Evolutionary conservation across 1,139 yeast species (phyloP), one percentile per base, ranked within the genome.

Genomic region (Hyphopichia pseudoburtonii): DNA sequence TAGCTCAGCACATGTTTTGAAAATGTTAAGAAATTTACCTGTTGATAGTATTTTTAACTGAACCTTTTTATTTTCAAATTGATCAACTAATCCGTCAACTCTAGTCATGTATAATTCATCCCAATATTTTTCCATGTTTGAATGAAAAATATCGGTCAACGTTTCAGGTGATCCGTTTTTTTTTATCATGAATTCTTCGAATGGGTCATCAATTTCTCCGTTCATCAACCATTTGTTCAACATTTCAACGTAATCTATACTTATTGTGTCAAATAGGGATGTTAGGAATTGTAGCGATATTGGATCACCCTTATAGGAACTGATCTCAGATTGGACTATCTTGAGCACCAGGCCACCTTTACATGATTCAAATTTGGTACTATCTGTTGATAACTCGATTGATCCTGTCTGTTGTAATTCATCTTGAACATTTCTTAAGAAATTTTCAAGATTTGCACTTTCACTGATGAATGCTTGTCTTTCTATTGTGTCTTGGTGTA

Each of bases 21-120:
- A 73, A 4, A 92, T 82, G 48, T 87, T 86, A 40, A 90, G 64
- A 48, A 83, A 83, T 56, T 88, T 89, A 1, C 99, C 99, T 0
- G 97, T 88, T 36, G 81, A 68, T 19, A 92, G 63, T 1, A 92
- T 73, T 54, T 86, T 84, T 35, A 66, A 67, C 48, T 84, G 86
- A 1, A 81, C 57, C 2, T 73, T 78, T n/a, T 66, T 66, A 35
- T 67, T 62, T 7, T 68, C 59, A 36, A 90, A 77, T 47, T 84
- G 92, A 37, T 76, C 73, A 3, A 94, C 80, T 17, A 89, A 54
- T 0, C 94, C 95, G 51, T 86, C 95, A 37, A 76, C 76, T 36
- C 92, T 70, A 8, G 89, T 70, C 9, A 87, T 76, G 56, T 78
- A 92, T 40, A 88, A 78, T 42, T 87, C 87, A 39, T 86, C 86